A percentile compares a stretch with the other conserved stretches of the same genome.
Evolutionary conservation across 208 protist genomes (phyloP).

Genomic region (Acanthamoeba lenticulata): DNA sequence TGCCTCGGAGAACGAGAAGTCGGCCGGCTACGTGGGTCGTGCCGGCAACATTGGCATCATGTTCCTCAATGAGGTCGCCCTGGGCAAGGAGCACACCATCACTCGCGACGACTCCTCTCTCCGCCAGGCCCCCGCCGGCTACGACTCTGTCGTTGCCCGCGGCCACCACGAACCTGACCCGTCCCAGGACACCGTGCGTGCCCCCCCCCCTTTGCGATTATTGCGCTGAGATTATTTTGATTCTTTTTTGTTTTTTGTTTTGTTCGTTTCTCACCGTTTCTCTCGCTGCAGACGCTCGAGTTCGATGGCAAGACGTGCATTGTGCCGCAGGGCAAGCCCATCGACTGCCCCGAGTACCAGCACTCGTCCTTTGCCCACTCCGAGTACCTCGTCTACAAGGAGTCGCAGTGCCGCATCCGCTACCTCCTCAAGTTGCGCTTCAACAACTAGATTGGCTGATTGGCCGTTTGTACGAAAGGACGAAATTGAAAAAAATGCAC

Average conservation of each 20-base stretch:
- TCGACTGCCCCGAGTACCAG: conserved; percentile 56
- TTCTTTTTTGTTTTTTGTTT: too few species aligned
- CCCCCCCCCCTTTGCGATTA: too few species aligned
- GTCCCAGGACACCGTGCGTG: conserved; percentile 70
- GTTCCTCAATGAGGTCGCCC: conserved; percentile 82
- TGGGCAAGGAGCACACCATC: conserved; percentile 78
- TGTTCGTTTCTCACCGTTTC: too few species aligned
- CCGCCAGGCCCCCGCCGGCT: conserved; percentile 70
- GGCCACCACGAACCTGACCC: not conserved
- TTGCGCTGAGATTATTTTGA: too few species aligned
- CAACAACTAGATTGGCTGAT: conserved; percentile 31
- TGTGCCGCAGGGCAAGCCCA: conserved; percentile 71
- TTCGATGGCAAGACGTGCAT: conserved; percentile 75
- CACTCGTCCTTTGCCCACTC: conserved; percentile 66
- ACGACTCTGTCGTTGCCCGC: conserved; percentile 75
- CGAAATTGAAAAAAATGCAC: too few species aligned
- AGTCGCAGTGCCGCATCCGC: conserved; percentile 74
- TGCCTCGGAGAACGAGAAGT: conserved; percentile 78
- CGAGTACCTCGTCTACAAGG: conserved; percentile 81
- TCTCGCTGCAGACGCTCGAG: too few species aligned
- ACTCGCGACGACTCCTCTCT: conserved; percentile 74
- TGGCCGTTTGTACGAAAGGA: too few species aligned
- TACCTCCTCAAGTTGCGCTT: conserved; percentile 75
- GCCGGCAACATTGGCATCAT: conserved; percentile 73
- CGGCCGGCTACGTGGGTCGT: conserved; percentile 72